Percentiles rank a stretch among this genome's conserved stretches.
Conservation (phyloP, 192 early-diverging fungal species). For the Entomortierella beljakovae region DNA sequence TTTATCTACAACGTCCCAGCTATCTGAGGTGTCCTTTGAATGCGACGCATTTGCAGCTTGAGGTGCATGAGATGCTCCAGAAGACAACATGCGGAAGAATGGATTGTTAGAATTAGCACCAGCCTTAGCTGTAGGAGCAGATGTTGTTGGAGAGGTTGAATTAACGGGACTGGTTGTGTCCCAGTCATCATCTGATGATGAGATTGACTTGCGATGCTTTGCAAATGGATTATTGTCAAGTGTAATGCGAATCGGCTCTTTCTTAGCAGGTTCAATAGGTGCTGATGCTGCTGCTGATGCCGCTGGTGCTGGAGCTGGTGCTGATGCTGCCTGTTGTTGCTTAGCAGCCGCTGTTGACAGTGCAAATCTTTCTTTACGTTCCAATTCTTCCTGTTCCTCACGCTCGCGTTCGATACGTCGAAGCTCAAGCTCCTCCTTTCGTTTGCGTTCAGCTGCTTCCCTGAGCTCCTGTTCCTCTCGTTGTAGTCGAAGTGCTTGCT, state of each 20-base stretch:
- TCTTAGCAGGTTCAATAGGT: slow-evolving; percentile 3
- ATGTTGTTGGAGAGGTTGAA: slow-evolving; percentile 5
- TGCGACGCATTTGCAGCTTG: neutral
- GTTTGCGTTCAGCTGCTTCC: slow-evolving; percentile 12
- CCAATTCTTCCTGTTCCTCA: slow-evolving; percentile 37
- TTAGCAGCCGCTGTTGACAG: slow-evolving; percentile 31
- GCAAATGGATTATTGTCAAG: slow-evolving; percentile 47
- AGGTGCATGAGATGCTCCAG: neutral
- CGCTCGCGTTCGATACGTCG: slow-evolving; percentile 11
- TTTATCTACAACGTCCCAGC: slow-evolving; percentile 51
- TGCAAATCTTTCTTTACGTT: slow-evolving; percentile 49
- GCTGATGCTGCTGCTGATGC: too few species aligned
- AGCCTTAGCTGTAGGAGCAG: neutral
- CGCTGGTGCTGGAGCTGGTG: neutral
- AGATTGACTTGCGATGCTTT: slow-evolving; percentile 45
- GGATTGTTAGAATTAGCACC: slow-evolving; percentile 32
- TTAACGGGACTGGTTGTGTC: slow-evolving; percentile 36
- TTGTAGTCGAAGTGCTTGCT: slow-evolving; percentile 17
- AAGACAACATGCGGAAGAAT: slow-evolving; percentile 41
- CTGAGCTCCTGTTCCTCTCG: neutral
- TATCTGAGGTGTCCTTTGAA: slow-evolving; percentile 45
- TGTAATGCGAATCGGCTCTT: slow-evolving; percentile 34
- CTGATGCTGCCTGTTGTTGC: slow-evolving; percentile 28
- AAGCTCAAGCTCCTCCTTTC: slow-evolving; percentile 15
- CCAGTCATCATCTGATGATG: slow-evolving; percentile 50